Evolutionary conservation across 2,329 filamentous ascomycete species (phyloP).

Genomic region (Colletotrichum gigasporum): DNA sequence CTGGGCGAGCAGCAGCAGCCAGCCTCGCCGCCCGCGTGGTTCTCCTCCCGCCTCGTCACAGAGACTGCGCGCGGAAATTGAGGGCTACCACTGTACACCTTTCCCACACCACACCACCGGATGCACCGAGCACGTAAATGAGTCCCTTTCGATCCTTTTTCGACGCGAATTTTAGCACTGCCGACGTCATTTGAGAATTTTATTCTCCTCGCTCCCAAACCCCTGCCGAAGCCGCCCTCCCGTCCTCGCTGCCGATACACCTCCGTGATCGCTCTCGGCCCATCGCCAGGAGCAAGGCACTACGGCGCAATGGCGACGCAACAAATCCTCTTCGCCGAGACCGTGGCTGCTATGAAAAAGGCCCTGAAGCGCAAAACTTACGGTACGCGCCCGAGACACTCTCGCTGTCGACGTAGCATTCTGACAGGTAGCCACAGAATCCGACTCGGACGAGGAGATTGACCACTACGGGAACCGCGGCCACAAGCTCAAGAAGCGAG

Average conservation of each 20-base stretch:
- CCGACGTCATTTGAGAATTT: background rate
- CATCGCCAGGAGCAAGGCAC: slow-evolving; percentile 11
- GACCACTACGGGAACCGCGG: slow-evolving; percentile 77
- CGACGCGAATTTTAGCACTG: background rate
- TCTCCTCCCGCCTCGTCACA: slow-evolving; percentile 34
- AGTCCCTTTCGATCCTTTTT: background rate
- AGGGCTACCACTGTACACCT: slow-evolving; percentile 24
- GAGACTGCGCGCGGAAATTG: slow-evolving; percentile 33
- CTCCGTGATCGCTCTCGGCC: slow-evolving; percentile 21
- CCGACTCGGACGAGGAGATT: slow-evolving; percentile 80
- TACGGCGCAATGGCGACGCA: slow-evolving; percentile 54
- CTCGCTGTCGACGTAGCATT: background rate
- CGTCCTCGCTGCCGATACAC: slow-evolving; percentile 7
- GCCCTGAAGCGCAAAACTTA: slow-evolving; percentile 72
- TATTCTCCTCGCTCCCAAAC: background rate
- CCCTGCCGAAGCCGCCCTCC: background rate
- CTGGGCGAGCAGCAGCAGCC: slow-evolving; percentile 7
- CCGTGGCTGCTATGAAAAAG: slow-evolving; percentile 74
- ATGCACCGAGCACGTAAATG: slow-evolving; percentile 11
- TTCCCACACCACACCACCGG: slow-evolving; percentile 20
- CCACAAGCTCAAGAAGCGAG: slow-evolving; percentile 81
- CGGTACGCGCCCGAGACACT: slow-evolving; percentile 50
- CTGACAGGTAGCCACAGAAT: slow-evolving; percentile 61
- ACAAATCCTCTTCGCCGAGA: slow-evolving; percentile 72
- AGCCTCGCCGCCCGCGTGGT: slow-evolving; percentile 32